Base-by-base conservation (phyloP, 2,329 filamentous ascomycete species). In the Apiospora rasikravindrae region DNA sequence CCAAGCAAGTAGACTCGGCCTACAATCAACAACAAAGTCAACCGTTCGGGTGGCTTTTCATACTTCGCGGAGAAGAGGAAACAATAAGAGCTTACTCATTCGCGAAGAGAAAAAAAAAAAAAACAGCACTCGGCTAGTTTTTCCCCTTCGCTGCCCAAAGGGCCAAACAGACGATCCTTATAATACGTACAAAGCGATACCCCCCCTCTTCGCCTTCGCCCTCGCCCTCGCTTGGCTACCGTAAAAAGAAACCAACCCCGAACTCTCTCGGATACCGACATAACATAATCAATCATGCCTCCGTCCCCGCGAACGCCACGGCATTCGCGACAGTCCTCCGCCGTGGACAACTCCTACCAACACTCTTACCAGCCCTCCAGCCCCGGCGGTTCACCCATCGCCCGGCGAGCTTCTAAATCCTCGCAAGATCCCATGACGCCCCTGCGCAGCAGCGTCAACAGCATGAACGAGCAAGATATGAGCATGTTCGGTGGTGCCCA, bases 281-380 rank as follows among this genome's bases (percentile, higher is more conserved):
- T 40, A 64, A 64, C 57, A 40, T 40, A 64, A 64, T 64, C 33
- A 33, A 72, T 69, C 53, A 88, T 87, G 84, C 79, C 84, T 69
- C 78, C 83, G 70, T 86, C 86, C 71, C 88, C 89, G 69, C 84
- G 84, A 68, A 90, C 89, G 47, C 89, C 90, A 71, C 84, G 83
- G 75, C 89, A 91, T 77, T 91, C 89, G 74, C 86, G 89, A 75
- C 85, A 88, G 70, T 85, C 88, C 64, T 91, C 90, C 42, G 82
- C 83, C 73, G 83, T 88, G 77, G 88, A 91, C 74, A 68, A 73
- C 45, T 75, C 68, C 26, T 67, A 73, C 14, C 49, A 51, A 22
- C 49, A 51, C 49, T 49, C 45, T 7, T 84, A 83, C 75, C 78
- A 80, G 69, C 72, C 73, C 70, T 78, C 76, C 69, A 86, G 83